Conservation (phyloP, 2,329 filamentous ascomycete species). For the Claviceps cyperi region DNA sequence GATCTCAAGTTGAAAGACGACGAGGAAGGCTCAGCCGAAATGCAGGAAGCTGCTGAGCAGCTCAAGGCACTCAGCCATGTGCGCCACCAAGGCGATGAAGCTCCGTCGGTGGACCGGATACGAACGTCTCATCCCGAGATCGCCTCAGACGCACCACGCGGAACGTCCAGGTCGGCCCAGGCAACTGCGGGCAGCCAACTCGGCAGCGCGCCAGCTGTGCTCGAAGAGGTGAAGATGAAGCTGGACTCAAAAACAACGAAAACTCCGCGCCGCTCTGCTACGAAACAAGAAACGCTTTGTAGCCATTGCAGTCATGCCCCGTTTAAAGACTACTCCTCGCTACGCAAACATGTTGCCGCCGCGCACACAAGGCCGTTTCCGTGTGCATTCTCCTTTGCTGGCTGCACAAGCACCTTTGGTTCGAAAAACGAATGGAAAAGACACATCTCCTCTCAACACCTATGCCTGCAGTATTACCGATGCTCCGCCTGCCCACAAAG, state of each 20-base stretch:
- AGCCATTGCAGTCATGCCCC: constrained; percentile 47
- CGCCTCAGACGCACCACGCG: constrained; percentile 17
- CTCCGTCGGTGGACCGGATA: constrained; percentile 14
- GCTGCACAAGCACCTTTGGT: constrained; percentile 69
- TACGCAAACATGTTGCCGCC: constrained; percentile 52
- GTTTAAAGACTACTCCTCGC: constrained; percentile 51
- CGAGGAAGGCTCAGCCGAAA: constrained; percentile 49
- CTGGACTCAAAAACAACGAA: constrained; percentile 22
- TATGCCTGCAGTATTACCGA: constrained; percentile 52
- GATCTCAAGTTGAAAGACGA: constrained; percentile 21
- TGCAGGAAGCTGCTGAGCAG: constrained; percentile 54
- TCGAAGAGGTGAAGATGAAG: constrained; percentile 12
- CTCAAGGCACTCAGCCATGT: constrained; percentile 52
- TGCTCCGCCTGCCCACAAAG: constrained; percentile 46
- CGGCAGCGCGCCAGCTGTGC: constrained; percentile 10
- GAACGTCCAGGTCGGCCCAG: constrained; percentile 12
- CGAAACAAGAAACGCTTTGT: constrained; percentile 48
- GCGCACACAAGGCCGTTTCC: constrained; percentile 62
- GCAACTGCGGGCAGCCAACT: constrained; percentile 19
- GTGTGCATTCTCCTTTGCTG: constrained; percentile 75
- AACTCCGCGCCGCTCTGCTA: constrained; percentile 30
- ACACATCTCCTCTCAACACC: constrained; percentile 81
- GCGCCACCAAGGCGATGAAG: constrained; percentile 37
- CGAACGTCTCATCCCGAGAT: constrained; percentile 27
- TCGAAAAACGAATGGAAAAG: constrained; percentile 98